Evolutionary conservation across 352 stramenopile species (phyloP), one percentile per base, ranked within the genome.

Genomic region (Globisporangium alternatum): DNA sequence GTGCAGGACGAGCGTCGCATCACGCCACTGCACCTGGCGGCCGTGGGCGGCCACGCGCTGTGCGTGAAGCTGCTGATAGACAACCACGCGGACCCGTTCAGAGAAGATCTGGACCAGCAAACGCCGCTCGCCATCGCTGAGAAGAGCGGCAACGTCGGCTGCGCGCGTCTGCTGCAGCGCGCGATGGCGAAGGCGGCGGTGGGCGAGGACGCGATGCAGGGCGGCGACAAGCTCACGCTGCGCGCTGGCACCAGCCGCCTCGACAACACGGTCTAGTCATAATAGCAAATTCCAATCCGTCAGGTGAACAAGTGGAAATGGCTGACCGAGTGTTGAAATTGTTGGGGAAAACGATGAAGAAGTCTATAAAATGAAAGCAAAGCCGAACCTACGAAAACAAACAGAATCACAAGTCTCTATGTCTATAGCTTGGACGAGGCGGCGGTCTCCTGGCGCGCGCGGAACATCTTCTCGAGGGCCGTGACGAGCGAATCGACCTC

Each of bases 1-100:
- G 81, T 87, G 10, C 70, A 77, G 44, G 85, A 94, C 66, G 85
- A 94, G 52, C 81, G 80, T 0, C 73, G 77, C 43, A 80, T 94
- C 55, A 94, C 83, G 62, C 85, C 85, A 7, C 66, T 94, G 56
- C 85, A 94, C 66, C 66, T 94, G 8, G 83, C 85, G 7, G 81
- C 83, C 3, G 57, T 94, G 10, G 78, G 81, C 13, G 85, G 85
- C 30, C 84, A 92, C 61, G 85, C 83, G 45, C 74, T 94, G 19
- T 89, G 83, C 43, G 83, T 94, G 19, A 94, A 94, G 67, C 66
- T 94, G 52, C 72, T 94, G 60, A 64, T 94, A 49, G 83, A 92
- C 70, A 67, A 89, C 70, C 82, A 94, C 58, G 85, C 81, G 1
- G 83, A 94, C 56, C 85, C 85, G 58, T 94, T 94, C 63, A 71